These are phyloP conservation scores for Ajuga reptans DNA, from an alignment of 305 asterid genomes.

Conservation along the genomic window DNA sequence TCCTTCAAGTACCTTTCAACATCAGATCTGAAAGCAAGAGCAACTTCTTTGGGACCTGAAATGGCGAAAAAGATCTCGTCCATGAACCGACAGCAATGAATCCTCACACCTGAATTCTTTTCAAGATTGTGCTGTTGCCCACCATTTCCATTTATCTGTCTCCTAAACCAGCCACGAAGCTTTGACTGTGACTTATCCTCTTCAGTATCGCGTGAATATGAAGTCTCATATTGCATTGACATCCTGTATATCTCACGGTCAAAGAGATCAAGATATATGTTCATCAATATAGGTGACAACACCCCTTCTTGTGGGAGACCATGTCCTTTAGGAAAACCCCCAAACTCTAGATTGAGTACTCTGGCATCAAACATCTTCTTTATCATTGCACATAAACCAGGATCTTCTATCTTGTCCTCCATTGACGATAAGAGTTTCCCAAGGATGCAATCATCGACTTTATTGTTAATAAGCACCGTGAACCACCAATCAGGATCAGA, in stretches of 20 bases:
- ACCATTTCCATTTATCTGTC: constrained; percentile 48
- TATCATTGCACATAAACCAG: constrained; percentile 37
- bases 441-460: constrained; percentile 41
- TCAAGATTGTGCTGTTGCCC: constrained; percentile 18
- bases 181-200: constrained; percentile 40
- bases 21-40: constrained; percentile 55
- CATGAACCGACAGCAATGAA: constrained; percentile 82
- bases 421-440: constrained; percentile 43
- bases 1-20: constrained; percentile 45
- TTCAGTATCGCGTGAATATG: constrained; percentile 27
- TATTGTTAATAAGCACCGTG: constrained; percentile 45
- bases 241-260: constrained; percentile 64
- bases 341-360: constrained; percentile 78
- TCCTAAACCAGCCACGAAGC: constrained; percentile 81
- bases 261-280: constrained; percentile 73
- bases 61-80: constrained; percentile 73
- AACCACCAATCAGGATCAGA: constrained; percentile 75
- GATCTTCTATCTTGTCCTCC: constrained; percentile 65
- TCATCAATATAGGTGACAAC: constrained; percentile 78
- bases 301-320: constrained; percentile 99
- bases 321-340: constrained; percentile 78
- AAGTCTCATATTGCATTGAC: constrained; percentile 76
- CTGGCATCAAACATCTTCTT: constrained; percentile 51
- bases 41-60: constrained; percentile 66
- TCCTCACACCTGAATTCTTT: constrained; percentile 39